A percentile compares a stretch with the other conserved stretches of the same genome.
Conservation (phyloP, 164 flowering plant genomes). For the Kalanchoe fedtschenkoi region DNA sequence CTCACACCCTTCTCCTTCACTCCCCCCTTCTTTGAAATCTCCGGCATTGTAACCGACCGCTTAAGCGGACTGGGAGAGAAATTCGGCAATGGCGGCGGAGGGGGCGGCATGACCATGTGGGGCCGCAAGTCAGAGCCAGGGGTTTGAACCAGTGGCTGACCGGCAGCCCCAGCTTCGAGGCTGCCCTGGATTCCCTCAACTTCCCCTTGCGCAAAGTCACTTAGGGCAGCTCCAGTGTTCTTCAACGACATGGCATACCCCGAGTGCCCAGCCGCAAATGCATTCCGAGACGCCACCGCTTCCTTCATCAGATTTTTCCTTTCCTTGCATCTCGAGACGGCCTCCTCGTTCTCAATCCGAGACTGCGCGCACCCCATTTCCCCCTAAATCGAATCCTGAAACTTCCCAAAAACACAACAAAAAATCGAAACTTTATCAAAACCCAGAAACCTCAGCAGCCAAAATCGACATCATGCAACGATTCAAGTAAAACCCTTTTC, state of each 20-base stretch:
- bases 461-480: not conserved
- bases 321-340: conserved; percentile 76
- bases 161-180: not conserved
- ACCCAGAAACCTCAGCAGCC: not conserved
- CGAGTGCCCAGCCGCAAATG: conserved; percentile 73
- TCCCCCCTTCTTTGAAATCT: conserved; percentile 12
- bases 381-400: conserved; percentile 2
- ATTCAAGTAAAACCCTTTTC: not conserved
- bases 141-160: not conserved
- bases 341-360: conserved; percentile 70
- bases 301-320: conserved; percentile 61
- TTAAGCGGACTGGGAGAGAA: conserved; percentile 46
- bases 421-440: not conserved
- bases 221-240: conserved; percentile 74
- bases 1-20: conserved; percentile 6
- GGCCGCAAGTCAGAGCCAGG: not conserved
- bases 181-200: conserved; percentile 10
- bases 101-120: conserved; percentile 24
- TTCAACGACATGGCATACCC: conserved; percentile 60
- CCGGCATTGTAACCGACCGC: conserved; percentile 62
- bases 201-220: conserved; percentile 73
- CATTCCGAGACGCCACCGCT: conserved; percentile 54
- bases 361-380: conserved; percentile 91
- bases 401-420: not conserved
- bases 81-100: conserved; percentile 57